Evolutionary conservation across 2,329 filamentous ascomycete genomes (phyloP), one percentile per base, ranked within the genome.

Genomic region (Xylariaceae sp.): DNA sequence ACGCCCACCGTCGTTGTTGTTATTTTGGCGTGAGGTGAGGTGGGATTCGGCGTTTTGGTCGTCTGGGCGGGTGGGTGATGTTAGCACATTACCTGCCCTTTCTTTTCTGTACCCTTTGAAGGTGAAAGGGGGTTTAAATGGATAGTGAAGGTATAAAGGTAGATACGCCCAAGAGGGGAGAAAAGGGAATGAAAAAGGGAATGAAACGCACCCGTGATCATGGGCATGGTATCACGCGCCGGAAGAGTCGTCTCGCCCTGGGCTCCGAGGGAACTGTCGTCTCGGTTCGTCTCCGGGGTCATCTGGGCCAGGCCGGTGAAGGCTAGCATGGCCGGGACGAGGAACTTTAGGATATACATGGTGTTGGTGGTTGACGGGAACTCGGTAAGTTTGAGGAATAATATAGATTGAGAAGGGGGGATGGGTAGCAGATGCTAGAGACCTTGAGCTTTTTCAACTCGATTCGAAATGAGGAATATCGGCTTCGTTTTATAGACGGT

Each of bases 291-390:
- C 34, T 8, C 12, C 5, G 44, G n/a, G 27, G 3, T 12, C 19
- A 31, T 48, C 19, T 47, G 42, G 9, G 54, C 48, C 26, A 52
- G 40, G 32, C 47, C 51, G 3, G 44, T 26, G 32, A 57, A 34
- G 45, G 43, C 54, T 2, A 59, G 40, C 12, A 51, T 39, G 9
- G 45, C 43, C 4, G 50, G 44, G 50, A 57, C 30, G 34, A 58
- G 5, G 26, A 54, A 12, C 50, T 54, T 56, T 11, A 12, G 30
- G 29, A 59, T 39, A 30, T 54, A 46, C 57, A 59, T 59, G 3
- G n/a, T 55, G 3, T 34, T n/a, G 42, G 8, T 49, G 5, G 32
- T 37, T 11, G 3, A 11, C 12, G 8, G 12, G 35, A 19, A 37
- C 35, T 7, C 8, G 8, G 35, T 37, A 34, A 8, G 32, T 34